Percentiles rank a stretch among this genome's conserved stretches.
Conservation (phyloP, 371 early-diverging fungal genomes). For the Lichtheimia ornata region DNA sequence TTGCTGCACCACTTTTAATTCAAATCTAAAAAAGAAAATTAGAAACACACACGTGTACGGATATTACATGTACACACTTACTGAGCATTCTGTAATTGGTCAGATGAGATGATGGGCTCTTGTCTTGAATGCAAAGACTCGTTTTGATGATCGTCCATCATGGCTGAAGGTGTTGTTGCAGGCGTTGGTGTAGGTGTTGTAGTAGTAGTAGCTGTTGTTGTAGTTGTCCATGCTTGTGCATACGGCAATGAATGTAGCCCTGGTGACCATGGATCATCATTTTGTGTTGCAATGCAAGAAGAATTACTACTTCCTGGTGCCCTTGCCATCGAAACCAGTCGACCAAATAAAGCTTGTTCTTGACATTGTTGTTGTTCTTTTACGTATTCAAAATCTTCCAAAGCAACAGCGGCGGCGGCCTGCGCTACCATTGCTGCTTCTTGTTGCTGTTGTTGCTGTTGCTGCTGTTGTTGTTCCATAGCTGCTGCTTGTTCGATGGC, state of each 20-base stretch:
- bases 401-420: background rate
- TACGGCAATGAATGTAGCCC: background rate
- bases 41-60: background rate
- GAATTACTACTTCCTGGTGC: background rate
- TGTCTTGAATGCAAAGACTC: background rate
- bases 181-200: background rate
- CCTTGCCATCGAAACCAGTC: constrained; percentile 5
- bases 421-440: background rate
- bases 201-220: background rate
- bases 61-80: background rate
- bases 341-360: constrained; percentile 8
- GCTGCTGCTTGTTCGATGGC: background rate
- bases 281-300: background rate
- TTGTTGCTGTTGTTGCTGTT: background rate
- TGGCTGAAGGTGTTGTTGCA: background rate
- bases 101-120: background rate
- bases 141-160: background rate
- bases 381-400: background rate
- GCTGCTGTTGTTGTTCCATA: background rate
- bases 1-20: constrained; percentile 55
- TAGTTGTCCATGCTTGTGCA: background rate
- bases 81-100: background rate
- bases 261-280: background rate
- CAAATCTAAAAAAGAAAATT: background rate
- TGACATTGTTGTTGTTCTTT: background rate